A percentile compares a stretch with the other conserved stretches of the same genome.
phyloP scores from a whole-genome alignment of 306 rosid genomes.

The Coriaria nepalensis region DNA sequence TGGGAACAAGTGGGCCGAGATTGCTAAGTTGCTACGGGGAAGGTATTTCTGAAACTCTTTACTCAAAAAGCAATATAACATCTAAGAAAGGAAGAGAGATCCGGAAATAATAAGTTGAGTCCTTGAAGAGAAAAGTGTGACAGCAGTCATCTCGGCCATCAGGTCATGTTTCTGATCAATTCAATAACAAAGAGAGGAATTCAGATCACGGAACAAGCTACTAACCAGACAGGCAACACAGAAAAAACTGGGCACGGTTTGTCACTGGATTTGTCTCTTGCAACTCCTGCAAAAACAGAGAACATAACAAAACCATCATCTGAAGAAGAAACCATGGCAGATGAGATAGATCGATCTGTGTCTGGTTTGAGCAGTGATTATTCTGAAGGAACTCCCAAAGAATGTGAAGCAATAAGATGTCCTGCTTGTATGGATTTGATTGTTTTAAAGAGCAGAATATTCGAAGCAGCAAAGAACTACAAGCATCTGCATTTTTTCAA shows the following conservation, averaged over 20 bases:
- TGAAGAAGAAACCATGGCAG: neutral
- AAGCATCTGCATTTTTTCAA: too few relatives aligned
- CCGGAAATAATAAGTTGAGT: neutral
- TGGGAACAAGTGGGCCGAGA: constrained; percentile 47
- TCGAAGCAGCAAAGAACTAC: too few relatives aligned
- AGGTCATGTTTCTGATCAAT: neutral
- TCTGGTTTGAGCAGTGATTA: neutral
- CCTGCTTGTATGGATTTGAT: too few relatives aligned
- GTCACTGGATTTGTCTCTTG: constrained; percentile 9
- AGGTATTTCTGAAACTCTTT: constrained; percentile 19
- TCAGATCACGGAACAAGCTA: constrained; percentile 4
- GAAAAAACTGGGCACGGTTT: neutral
- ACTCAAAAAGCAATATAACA: neutral
- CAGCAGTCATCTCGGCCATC: neutral
- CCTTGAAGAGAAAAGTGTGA: constrained; percentile 10
- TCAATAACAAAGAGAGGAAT: neutral
- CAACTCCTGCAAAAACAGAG: constrained; percentile 1
- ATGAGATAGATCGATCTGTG: neutral
- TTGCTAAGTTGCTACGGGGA: constrained; percentile 31
- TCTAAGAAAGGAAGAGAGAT: neutral
- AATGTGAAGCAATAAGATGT: too few relatives aligned
- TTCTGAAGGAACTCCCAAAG: neutral
- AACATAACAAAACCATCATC: neutral
- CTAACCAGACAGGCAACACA: constrained; percentile 1
- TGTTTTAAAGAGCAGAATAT: too few relatives aligned